These are phyloP conservation scores for Scheffersomyces illinoinensis DNA, from an alignment of 1,139 yeast species.

Conservation along the genomic window DNA sequence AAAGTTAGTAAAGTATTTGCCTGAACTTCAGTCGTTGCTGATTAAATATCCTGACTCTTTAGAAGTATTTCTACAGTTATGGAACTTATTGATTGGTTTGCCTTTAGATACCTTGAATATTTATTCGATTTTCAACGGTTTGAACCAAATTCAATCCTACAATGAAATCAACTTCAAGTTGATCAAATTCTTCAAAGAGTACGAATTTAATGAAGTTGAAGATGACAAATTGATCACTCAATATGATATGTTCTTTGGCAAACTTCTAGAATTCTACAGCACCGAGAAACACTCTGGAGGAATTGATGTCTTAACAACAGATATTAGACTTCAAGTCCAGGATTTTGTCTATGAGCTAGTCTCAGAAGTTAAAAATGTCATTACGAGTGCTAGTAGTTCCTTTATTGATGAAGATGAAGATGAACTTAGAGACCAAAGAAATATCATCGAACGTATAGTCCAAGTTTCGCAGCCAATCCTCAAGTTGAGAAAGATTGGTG, in stretches of 20 bases:
- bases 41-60: conserved; percentile 18
- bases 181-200: conserved; percentile 25
- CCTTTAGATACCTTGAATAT: conserved; percentile 18
- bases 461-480: conserved; percentile 18
- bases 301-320: conserved; percentile 18
- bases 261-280: conserved; percentile 10
- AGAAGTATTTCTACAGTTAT: conserved; percentile 27
- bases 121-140: conserved; percentile 22
- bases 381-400: conserved; percentile 4
- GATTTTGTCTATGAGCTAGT: conserved; percentile 24
- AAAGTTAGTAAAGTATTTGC: conserved; percentile 22
- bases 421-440: conserved; percentile 16
- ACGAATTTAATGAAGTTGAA: conserved; percentile 11
- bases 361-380: conserved; percentile 17
- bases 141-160: conserved; percentile 27
- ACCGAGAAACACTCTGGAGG: conserved; percentile 8
- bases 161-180: conserved; percentile 26
- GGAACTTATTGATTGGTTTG: conserved; percentile 27
- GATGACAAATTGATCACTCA: conserved; percentile 9
- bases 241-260: conserved; percentile 19
- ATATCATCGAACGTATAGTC: conserved; percentile 14
- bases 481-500: conserved; percentile 31
- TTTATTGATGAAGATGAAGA: conserved; percentile 10
- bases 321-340: conserved; percentile 25
- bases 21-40: conserved; percentile 20